Conservation (phyloP, 306 rosid genomes). For the Glycine latifolia region DNA sequence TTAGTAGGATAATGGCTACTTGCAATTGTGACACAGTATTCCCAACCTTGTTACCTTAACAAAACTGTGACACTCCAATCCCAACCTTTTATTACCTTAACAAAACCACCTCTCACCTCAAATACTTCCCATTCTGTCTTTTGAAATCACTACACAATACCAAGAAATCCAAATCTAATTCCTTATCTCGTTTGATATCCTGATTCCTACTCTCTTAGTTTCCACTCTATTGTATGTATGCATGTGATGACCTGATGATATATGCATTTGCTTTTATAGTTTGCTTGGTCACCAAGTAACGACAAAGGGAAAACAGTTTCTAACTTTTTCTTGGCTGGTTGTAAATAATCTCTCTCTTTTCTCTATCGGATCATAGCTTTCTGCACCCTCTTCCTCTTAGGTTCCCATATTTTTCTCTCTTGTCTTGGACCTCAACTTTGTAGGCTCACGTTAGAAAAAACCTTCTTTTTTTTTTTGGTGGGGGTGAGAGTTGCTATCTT, state of each 20-base stretch:
- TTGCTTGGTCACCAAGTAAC: constrained; percentile 71
- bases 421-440: constrained; percentile 37
- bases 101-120: constrained; percentile 13
- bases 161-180: constrained; percentile 21
- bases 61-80: constrained; percentile 28
- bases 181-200: constrained; percentile 32
- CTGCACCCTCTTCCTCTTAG: constrained; percentile 46
- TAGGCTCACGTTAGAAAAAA: constrained; percentile 13
- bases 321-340: constrained; percentile 49
- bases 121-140: not conserved
- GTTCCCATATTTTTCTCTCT: constrained; percentile 36
- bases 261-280: constrained; percentile 52
- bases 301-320: constrained; percentile 53
- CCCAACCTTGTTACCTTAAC: not conserved
- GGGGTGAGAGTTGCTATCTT: constrained; percentile 23
- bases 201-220: constrained; percentile 34
- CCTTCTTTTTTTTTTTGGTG: not conserved
- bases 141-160: constrained; percentile 1
- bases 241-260: not conserved
- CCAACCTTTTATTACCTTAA: constrained; percentile 26
- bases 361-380: constrained; percentile 50
- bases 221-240: constrained; percentile 31
- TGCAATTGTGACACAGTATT: not conserved
- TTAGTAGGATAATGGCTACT: constrained; percentile 1
- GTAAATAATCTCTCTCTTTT: constrained; percentile 45